Conservation (phyloP, 768 basidiomycete species). For the Russula dissimulans region DNA sequence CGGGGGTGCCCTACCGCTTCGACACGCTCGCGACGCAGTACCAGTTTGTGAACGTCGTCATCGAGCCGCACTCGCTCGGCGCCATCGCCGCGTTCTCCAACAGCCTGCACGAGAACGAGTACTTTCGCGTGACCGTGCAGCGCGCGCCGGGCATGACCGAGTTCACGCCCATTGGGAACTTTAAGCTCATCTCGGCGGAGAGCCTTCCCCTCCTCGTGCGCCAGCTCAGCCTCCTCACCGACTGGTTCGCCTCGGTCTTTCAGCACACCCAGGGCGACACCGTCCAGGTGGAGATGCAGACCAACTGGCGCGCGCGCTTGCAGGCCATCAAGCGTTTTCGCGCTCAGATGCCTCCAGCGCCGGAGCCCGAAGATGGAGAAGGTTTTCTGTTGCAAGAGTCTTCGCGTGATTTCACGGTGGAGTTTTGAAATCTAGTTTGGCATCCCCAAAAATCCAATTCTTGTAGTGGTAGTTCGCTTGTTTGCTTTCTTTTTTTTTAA, state of each 20-base stretch:
- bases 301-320: slow-evolving; percentile 80
- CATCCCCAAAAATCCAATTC: neutral
- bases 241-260: slow-evolving; percentile 87
- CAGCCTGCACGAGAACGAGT: slow-evolving; percentile 82
- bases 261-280: slow-evolving; percentile 65
- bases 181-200: slow-evolving; percentile 88
- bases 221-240: slow-evolving; percentile 77
- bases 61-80: slow-evolving; percentile 85
- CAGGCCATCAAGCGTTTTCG: slow-evolving; percentile 69
- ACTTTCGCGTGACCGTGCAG: slow-evolving; percentile 92
- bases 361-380: slow-evolving; percentile 20
- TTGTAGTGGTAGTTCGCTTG: neutral
- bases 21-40: slow-evolving; percentile 90
- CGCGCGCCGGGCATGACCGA: slow-evolving; percentile 86
- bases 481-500: neutral
- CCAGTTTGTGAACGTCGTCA: slow-evolving; percentile 95
- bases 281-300: slow-evolving; percentile 64
- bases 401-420: slow-evolving; percentile 26
- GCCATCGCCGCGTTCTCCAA: slow-evolving; percentile 80
- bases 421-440: slow-evolving; percentile 5
- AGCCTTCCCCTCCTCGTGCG: slow-evolving; percentile 81
- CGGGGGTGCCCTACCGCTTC: slow-evolving; percentile 79
- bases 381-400: slow-evolving; percentile 26
- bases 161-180: slow-evolving; percentile 85
- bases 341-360: slow-evolving; percentile 19